A percentile compares a stretch with the other conserved stretches of the same genome.
Conservation (phyloP, 2,329 filamentous ascomycete species). For the Paracoccidioides lutzii region DNA sequence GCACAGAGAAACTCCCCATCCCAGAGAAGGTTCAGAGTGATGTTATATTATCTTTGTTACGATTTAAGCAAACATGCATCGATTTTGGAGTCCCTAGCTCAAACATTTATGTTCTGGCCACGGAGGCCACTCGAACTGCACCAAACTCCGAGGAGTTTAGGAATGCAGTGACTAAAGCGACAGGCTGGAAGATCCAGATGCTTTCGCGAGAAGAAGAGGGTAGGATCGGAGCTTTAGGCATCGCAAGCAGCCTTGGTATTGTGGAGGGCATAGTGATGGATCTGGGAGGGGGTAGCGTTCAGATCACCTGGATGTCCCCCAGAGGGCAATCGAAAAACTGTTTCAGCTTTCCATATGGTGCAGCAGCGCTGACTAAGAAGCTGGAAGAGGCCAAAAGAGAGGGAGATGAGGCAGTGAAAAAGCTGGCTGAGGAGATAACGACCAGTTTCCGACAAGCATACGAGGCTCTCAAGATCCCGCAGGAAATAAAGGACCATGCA, state of each 20-base stretch:
- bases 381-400: conserved; percentile 35
- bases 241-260: conserved; percentile 57
- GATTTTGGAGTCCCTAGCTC: conserved; percentile 51
- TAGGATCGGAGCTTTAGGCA: conserved; percentile 67
- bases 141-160: conserved; percentile 60
- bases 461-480: conserved; percentile 43
- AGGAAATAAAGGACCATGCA: conserved; percentile 34
- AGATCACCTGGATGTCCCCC: conserved; percentile 54
- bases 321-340: conserved; percentile 42
- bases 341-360: conserved; percentile 57
- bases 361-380: conserved; percentile 49
- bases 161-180: conserved; percentile 46
- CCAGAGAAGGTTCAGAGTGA: conserved; percentile 45
- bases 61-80: conserved; percentile 58
- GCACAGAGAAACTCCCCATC: conserved; percentile 39
- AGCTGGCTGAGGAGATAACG: conserved; percentile 44
- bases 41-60: conserved; percentile 54
- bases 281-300: conserved; percentile 63
- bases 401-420: conserved; percentile 35
- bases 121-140: conserved; percentile 76
- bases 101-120: conserved; percentile 67
- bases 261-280: conserved; percentile 78
- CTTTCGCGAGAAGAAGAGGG: conserved; percentile 72
- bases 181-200: conserved; percentile 58
- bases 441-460: conserved; percentile 49